Evolutionary conservation across 148 eudicot species (phyloP), one percentile per base, ranked within the genome.

Genomic region (Agrostemma githago): DNA sequence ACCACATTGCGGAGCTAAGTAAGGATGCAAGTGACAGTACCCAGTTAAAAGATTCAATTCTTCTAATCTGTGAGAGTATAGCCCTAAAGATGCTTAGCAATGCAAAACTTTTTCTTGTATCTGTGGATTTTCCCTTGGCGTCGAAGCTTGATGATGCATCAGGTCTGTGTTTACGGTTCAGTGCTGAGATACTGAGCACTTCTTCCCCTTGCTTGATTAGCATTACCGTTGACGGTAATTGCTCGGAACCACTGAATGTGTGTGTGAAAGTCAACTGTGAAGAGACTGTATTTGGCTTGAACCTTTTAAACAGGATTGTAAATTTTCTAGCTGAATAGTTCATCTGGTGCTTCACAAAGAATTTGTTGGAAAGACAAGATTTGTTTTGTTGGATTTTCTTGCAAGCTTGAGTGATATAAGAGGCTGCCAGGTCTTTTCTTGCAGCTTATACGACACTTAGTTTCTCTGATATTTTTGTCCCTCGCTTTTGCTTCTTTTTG

Each of bases 241-340:
- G 91, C 84, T 82, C 80, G 66, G 91, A 95, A 84, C 97, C 99
- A 44, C 80, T 95, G 62, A 82, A 82, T 66, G 78, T 85, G 68
- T 79, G 88, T 6, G 91, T 92, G 69, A 95, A 95, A 86, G 89
- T 92, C 85, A 95, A 95, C 79, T 92, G 97, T 79, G 99, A 95
- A 82, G 99, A 92, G 86, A 92, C 99, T 79, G 99, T 95, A 51
- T 95, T 95, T 86, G 97, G 96, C 74, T 78, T 95, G 77, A 95
- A 95, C 79, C 81, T 95, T 37, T 80, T 95, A 74, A 95, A 92
- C 83, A 89, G 94, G 81, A 64, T 92, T 78, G 96, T 89, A 44
- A 92, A 85, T 83, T 87, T 92, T 83, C 78, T 95, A 82, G 78
- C 85, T 54, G 96, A 89, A 80, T 75, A 89, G 41, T 76, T 80